phyloP scores from a whole-genome alignment of 2,329 filamentous ascomycete species.

The Fusarium dlaminii region DNA sequence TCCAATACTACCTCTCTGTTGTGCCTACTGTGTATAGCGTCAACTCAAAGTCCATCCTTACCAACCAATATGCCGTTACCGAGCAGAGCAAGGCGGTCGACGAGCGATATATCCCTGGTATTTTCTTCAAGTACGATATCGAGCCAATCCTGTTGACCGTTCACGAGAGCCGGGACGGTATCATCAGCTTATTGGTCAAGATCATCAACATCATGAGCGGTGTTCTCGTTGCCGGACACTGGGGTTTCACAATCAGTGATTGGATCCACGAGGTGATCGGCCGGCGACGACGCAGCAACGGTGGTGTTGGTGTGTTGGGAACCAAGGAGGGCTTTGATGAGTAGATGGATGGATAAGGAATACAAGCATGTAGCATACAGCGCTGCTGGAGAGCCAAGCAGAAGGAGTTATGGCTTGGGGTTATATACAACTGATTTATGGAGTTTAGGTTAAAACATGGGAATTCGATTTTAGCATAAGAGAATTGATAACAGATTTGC shows the following conservation, averaged over 20 bases:
- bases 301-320: constrained; percentile 61
- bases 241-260: constrained; percentile 86
- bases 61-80: constrained; percentile 98
- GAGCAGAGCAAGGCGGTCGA: constrained; percentile 79
- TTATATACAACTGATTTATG: constrained; percentile 28
- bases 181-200: constrained; percentile 80
- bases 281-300: constrained; percentile 55
- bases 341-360: not conserved
- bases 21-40: constrained; percentile 93
- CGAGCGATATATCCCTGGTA: constrained; percentile 80
- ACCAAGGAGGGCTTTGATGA: constrained; percentile 53
- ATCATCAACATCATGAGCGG: constrained; percentile 91
- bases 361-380: constrained; percentile 18
- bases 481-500: not conserved
- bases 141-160: constrained; percentile 92
- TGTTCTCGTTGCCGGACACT: constrained; percentile 91
- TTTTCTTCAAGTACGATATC: constrained; percentile 99
- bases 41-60: constrained; percentile 75
- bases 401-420: constrained; percentile 27
- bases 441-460: constrained; percentile 40
- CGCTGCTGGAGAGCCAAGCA: constrained; percentile 17
- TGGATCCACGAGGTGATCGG: constrained; percentile 72
- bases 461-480: constrained; percentile 22
- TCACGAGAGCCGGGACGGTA: constrained; percentile 79
- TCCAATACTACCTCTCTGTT: constrained; percentile 96